Conservation (phyloP, 176 grass and related monocot genomes). For the Oryza nivara region DNA sequence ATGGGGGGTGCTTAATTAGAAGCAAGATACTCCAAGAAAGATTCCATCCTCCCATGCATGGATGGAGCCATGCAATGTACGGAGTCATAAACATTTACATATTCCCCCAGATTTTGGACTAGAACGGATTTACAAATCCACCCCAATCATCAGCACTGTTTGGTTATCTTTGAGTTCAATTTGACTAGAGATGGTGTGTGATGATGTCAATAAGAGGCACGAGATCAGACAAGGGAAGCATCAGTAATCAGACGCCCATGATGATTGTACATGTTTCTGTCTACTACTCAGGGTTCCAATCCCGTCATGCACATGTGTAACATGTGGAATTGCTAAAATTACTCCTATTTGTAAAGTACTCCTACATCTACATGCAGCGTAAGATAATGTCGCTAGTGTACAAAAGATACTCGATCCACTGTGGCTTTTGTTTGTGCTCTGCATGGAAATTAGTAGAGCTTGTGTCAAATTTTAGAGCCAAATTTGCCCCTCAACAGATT, state of each 20-base stretch:
- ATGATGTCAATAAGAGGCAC: neutral
- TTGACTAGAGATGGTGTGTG: neutral
- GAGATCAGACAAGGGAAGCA: constrained; percentile 24
- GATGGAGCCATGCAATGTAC: neutral
- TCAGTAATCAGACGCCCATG: constrained; percentile 25
- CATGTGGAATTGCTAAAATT: neutral
- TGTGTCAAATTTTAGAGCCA: too few species aligned
- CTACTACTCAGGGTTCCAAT: neutral
- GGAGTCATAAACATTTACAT: constrained; percentile 3
- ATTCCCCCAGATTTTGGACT: constrained; percentile 39
- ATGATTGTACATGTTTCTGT: constrained; percentile 11
- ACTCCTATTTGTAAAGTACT: neutral
- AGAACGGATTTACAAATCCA: constrained; percentile 2
- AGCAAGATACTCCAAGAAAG: constrained; percentile 16
- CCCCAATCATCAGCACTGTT: neutral
- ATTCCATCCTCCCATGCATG: neutral
- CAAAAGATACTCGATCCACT: too few species aligned
- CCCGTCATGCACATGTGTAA: constrained; percentile 12
- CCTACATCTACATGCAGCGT: neutral
- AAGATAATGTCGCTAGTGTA: neutral
- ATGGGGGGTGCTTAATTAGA: too few species aligned
- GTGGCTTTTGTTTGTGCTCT: too few species aligned
- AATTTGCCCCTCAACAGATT: too few species aligned
- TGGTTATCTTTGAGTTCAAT: constrained; percentile 2
- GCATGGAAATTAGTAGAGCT: too few species aligned